Evolutionary conservation across 2,329 filamentous ascomycete genomes (phyloP).

Genomic region (Colletotrichum abscissum): DNA sequence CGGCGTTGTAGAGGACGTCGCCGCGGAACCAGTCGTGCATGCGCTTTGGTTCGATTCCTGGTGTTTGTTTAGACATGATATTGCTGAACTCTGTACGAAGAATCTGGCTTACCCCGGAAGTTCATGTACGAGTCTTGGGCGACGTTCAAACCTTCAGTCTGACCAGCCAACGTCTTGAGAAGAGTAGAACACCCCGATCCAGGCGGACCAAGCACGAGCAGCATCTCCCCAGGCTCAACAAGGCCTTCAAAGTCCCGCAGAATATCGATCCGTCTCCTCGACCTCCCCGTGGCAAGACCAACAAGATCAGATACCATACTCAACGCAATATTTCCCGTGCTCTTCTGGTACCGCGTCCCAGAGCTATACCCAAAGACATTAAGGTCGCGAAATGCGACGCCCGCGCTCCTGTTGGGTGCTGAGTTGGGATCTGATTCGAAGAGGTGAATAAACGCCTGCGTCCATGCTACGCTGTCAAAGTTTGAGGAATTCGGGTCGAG

Average conservation of each 20-base stretch:
- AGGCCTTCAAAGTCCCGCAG: constrained; percentile 44
- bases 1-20: constrained; percentile 75
- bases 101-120: constrained; percentile 20
- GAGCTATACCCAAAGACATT: constrained; percentile 43
- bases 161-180: constrained; percentile 62
- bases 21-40: constrained; percentile 55
- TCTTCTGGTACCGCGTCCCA: constrained; percentile 41
- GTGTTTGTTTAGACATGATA: no score
- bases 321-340: constrained; percentile 38
- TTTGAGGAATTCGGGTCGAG: constrained; percentile 41
- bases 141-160: constrained; percentile 40
- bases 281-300: constrained; percentile 10
- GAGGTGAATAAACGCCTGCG: constrained; percentile 41
- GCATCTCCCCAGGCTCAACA: constrained; percentile 61
- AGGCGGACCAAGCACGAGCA: constrained; percentile 69
- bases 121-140: constrained; percentile 39
- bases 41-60: constrained; percentile 32
- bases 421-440: constrained; percentile 41
- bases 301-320: constrained; percentile 33
- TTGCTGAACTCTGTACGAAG: no score
- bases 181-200: constrained; percentile 74
- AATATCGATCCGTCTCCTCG: constrained; percentile 39
- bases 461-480: constrained; percentile 43
- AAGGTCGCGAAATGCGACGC: constrained; percentile 42
- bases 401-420: constrained; percentile 39